These are phyloP conservation scores for Noccaea caerulescens DNA, from an alignment of 345 rosid species.

Conservation along the genomic window DNA sequence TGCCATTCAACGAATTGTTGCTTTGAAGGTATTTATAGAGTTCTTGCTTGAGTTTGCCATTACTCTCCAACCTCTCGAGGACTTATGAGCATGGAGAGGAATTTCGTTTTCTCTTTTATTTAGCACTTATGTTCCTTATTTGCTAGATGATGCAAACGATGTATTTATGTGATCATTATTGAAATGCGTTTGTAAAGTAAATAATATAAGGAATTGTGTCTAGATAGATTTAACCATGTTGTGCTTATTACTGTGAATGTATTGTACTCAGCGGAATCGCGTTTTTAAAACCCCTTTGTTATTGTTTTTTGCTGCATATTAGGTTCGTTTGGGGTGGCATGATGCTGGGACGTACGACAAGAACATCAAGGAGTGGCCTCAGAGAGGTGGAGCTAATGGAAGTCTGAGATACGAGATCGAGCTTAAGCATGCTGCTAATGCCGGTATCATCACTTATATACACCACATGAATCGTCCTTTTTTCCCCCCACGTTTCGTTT, in stretches of 20 bases:
- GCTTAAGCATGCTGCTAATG: constrained; percentile 95
- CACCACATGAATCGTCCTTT: background rate
- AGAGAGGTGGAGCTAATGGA: constrained; percentile 93
- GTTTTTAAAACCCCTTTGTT: too few species aligned
- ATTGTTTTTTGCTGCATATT: background rate
- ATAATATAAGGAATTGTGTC: too few species aligned
- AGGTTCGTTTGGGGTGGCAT: constrained; percentile 96
- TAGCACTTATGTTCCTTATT: too few species aligned
- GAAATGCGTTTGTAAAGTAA: background rate
- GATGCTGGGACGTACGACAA: constrained; percentile 96
- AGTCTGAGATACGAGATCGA: constrained; percentile 90
- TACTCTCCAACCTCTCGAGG: too few species aligned
- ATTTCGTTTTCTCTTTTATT: too few species aligned
- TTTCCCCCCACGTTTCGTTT: constrained; percentile 1
- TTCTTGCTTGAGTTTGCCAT: too few species aligned
- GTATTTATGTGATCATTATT: background rate
- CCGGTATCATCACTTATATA: constrained; percentile 55
- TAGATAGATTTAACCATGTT: too few species aligned
- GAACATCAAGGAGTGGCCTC: constrained; percentile 86
- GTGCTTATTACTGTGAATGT: too few species aligned
- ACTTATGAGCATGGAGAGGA: too few species aligned
- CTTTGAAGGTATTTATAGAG: too few species aligned
- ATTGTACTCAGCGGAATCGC: too few species aligned
- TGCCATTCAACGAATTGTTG: too few species aligned
- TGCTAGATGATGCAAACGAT: background rate